Conservation (phyloP, 352 stramenopile genomes). For the Thraustochytrium sp. region DNA sequence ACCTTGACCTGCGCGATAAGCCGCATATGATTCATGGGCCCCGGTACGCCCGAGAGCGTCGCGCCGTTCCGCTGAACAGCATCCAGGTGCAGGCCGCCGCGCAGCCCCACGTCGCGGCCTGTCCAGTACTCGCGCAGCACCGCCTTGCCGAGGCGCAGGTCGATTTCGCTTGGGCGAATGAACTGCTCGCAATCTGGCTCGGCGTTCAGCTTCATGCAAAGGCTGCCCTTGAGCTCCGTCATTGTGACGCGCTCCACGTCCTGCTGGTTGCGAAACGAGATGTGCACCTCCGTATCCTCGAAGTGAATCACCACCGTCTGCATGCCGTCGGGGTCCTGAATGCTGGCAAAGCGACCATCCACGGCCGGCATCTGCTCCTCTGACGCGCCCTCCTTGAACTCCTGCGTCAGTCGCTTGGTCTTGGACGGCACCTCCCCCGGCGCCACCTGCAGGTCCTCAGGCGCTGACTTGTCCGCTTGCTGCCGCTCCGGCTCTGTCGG, state of each 20-base stretch:
- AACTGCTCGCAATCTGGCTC: neutral
- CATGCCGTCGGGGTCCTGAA: neutral
- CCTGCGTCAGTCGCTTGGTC: neutral
- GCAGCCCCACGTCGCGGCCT: constrained; percentile 5
- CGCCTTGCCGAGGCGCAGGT: constrained; percentile 2
- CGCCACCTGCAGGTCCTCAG: too few species aligned
- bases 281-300: constrained; percentile 2
- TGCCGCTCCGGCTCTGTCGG: too few species aligned
- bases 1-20: neutral
- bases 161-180: neutral
- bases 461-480: too few species aligned
- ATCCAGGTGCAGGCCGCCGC: neutral
- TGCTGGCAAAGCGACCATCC: neutral
- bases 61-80: neutral
- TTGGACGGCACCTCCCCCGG: neutral
- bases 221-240: constrained; percentile 24
- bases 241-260: constrained; percentile 6
- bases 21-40: neutral
- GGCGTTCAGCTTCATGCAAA: constrained; percentile 8
- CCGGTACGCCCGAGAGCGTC: neutral
- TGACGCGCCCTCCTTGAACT: neutral
- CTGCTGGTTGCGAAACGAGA: neutral
- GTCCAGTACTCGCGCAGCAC: constrained; percentile 18
- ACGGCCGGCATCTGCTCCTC: neutral
- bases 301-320: constrained; percentile 15